Evolutionary conservation across 2,329 filamentous ascomycete species (phyloP).

Genomic region (Botrytis medusae): DNA sequence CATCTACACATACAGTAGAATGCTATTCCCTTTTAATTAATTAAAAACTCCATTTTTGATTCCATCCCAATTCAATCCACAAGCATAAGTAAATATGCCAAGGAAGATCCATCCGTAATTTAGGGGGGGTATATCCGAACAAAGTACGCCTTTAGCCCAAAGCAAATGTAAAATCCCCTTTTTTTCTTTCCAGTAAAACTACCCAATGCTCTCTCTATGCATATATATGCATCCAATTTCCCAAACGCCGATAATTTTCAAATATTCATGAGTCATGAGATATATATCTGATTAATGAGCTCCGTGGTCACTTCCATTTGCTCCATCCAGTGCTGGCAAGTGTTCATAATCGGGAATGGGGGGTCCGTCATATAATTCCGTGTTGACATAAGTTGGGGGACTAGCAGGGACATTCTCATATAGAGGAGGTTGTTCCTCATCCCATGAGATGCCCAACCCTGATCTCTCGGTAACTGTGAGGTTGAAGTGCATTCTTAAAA

Average conservation of each 20-base stretch:
- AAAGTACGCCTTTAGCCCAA: not conserved
- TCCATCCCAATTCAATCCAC: not conserved
- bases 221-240: not conserved
- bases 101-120: not conserved
- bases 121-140: conserved; percentile 10
- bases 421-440: conserved; percentile 89
- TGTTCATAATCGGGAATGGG: conserved; percentile 39
- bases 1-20: conserved; percentile 5
- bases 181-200: not conserved
- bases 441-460: conserved; percentile 92
- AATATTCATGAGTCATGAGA: not conserved
- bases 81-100: not conserved
- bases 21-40: not conserved
- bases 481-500: conserved; percentile 89
- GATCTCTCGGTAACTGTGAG: conserved; percentile 86
- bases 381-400: conserved; percentile 65
- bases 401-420: conserved; percentile 91
- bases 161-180: not conserved
- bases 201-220: not conserved
- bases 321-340: conserved; percentile 29
- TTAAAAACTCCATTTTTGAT: not conserved
- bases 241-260: conserved; percentile 1
- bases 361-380: conserved; percentile 30
- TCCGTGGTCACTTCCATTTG: not conserved
- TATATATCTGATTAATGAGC: not conserved